These are phyloP conservation scores for Lactifluus pinguis DNA, from an alignment of 768 basidiomycete genomes.

Conservation along the genomic window DNA sequence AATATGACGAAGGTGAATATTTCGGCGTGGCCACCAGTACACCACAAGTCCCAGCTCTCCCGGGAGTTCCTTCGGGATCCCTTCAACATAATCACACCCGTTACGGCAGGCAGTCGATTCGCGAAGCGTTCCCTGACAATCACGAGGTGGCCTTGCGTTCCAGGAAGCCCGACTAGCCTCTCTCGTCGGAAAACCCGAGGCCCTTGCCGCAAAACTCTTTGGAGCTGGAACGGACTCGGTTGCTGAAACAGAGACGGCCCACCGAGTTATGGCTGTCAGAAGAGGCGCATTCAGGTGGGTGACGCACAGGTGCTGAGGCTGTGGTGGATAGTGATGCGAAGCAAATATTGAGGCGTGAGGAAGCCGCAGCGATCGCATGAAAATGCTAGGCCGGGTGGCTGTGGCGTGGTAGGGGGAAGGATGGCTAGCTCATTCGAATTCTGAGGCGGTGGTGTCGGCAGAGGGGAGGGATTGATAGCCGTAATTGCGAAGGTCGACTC, in stretches of 20 bases:
- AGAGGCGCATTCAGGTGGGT: constrained; percentile 20
- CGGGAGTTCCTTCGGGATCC: constrained; percentile 31
- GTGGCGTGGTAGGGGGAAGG: too few relatives aligned
- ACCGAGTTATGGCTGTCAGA: constrained; percentile 56
- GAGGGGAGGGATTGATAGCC: too few relatives aligned
- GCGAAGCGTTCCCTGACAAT: constrained; percentile 42
- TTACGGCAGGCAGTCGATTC: constrained; percentile 50
- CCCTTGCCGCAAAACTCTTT: constrained; percentile 56
- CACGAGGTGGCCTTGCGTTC: constrained; percentile 58
- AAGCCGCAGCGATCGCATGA: too few relatives aligned
- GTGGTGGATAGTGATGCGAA: too few relatives aligned
- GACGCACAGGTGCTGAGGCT: too few relatives aligned
- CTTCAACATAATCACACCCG: constrained; percentile 42
- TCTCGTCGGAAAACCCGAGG: constrained; percentile 62
- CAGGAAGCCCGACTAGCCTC: constrained; percentile 63
- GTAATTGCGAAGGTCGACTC: too few relatives aligned
- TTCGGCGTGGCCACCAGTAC: constrained; percentile 12
- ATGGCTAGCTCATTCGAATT: too few relatives aligned
- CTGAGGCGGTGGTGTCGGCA: too few relatives aligned
- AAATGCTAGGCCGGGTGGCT: too few relatives aligned
- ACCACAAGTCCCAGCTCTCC: constrained; percentile 11
- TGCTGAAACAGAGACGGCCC: constrained; percentile 31
- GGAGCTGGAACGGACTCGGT: constrained; percentile 38
- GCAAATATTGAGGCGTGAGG: too few relatives aligned
- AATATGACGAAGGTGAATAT: constrained; percentile 20